Percentiles rank a stretch among this genome's conserved stretches.
These are phyloP conservation scores for Fusarium pininemorale DNA, from an alignment of 2,329 filamentous ascomycete species.

Conservation along the genomic window DNA sequence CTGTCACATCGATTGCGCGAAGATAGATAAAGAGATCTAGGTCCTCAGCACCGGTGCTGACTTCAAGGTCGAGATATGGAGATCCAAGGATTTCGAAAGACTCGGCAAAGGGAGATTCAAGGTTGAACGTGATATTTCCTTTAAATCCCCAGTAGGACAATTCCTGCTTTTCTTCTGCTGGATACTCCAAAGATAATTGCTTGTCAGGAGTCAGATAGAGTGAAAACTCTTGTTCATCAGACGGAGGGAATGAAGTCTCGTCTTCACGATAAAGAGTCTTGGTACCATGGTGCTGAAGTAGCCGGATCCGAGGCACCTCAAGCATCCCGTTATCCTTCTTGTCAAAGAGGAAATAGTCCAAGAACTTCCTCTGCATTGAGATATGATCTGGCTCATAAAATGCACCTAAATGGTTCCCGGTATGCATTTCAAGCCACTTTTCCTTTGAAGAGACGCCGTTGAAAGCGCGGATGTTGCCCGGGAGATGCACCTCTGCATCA, in stretches of 20 bases:
- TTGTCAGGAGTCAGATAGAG: neutral
- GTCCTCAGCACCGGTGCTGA: fast-evolving
- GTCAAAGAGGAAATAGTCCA: neutral
- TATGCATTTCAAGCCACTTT: neutral
- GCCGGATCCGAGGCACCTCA: neutral
- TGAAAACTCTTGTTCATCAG: fast-evolving
- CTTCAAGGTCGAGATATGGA: neutral
- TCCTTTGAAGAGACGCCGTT: neutral
- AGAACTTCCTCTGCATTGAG: neutral
- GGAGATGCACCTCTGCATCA: neutral
- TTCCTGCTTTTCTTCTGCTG: fast-evolving
- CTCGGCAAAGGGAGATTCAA: fast-evolving
- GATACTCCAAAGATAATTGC: fast-evolving
- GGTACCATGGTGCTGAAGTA: neutral
- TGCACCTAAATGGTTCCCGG: neutral
- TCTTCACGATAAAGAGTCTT: neutral
- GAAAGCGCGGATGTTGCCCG: neutral
- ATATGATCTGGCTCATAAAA: neutral
- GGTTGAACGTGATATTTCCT: fast-evolving
- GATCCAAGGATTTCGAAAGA: neutral
- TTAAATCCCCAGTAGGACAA: fast-evolving
- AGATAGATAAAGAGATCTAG: neutral
- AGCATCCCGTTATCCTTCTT: neutral
- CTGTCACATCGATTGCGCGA: fast-evolving
- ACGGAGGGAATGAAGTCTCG: neutral